These are phyloP conservation scores for Cerrena zonata DNA, from an alignment of 1,284 basidiomycete genomes.

Conservation along the genomic window DNA sequence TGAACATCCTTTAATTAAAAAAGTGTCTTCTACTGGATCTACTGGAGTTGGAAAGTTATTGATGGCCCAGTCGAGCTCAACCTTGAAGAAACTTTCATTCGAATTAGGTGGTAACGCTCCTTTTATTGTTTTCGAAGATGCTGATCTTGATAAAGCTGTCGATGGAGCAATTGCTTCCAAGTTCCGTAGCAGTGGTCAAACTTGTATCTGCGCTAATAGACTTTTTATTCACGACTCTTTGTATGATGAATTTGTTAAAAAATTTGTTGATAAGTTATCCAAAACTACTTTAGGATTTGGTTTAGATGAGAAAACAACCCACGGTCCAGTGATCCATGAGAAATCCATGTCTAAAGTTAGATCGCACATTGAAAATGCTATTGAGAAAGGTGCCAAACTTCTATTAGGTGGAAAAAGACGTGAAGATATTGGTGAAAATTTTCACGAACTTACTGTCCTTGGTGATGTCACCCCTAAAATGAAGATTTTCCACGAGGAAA, in stretches of 20 bases:
- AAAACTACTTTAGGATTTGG: constrained; percentile 90
- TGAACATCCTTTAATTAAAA: constrained; percentile 70
- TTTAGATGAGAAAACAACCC: constrained; percentile 76
- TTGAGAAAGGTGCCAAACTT: constrained; percentile 79
- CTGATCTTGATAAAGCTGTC: constrained; percentile 91
- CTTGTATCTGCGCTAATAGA: constrained; percentile 81
- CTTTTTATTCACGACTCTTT: constrained; percentile 82
- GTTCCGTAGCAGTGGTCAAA: constrained; percentile 90
- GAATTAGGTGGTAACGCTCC: constrained; percentile 89
- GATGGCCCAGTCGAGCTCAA: constrained; percentile 76
- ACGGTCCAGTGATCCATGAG: constrained; percentile 89
- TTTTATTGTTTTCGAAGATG: constrained; percentile 96
- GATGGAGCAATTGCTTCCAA: constrained; percentile 83
- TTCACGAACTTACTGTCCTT: constrained; percentile 86
- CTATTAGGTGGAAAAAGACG: constrained; percentile 79
- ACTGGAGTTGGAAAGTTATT: constrained; percentile 89
- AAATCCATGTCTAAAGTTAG: constrained; percentile 84
- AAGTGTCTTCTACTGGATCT: constrained; percentile 92
- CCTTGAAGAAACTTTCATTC: constrained; percentile 87
- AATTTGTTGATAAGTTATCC: constrained; percentile 78
- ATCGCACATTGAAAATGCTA: constrained; percentile 81
- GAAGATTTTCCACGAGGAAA: constrained; percentile 71
- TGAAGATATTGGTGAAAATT: constrained; percentile 51
- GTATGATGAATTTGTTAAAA: constrained; percentile 82
- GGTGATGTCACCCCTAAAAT: constrained; percentile 75